A percentile compares a stretch with the other conserved stretches of the same genome.
These are phyloP conservation scores for Penicillium oxalicum DNA, from an alignment of 2,329 filamentous ascomycete species.

Conservation along the genomic window DNA sequence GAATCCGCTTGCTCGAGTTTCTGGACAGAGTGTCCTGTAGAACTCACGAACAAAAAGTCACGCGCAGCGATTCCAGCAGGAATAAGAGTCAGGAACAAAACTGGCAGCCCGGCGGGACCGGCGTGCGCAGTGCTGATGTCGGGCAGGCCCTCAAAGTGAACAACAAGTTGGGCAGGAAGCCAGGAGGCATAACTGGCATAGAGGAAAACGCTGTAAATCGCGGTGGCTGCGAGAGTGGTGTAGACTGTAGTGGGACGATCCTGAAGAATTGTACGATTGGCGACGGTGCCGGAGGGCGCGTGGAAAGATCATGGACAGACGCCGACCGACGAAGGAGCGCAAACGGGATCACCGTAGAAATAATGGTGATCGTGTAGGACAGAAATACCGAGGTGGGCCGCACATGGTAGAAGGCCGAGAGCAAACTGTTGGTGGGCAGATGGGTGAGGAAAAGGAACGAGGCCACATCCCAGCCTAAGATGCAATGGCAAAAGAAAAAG, in stretches of 20 bases:
- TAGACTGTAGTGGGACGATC: conserved; percentile 59
- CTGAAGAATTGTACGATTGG: conserved; percentile 59
- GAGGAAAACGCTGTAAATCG: conserved; percentile 69
- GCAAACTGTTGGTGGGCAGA: conserved; percentile 68
- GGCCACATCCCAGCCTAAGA: conserved; percentile 57
- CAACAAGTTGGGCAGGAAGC: conserved; percentile 65
- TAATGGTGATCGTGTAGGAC: conserved; percentile 61
- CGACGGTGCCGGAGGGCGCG: conserved; percentile 40
- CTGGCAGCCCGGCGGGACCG: conserved; percentile 49
- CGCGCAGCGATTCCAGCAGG: conserved; percentile 67
- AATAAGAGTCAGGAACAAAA: conserved; percentile 50
- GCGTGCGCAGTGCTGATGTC: conserved; percentile 63
- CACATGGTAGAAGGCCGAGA: conserved; percentile 71
- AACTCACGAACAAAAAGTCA: conserved; percentile 65
- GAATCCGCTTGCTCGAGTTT: conserved; percentile 53
- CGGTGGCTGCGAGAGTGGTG: conserved; percentile 62
- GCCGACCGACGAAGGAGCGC: conserved; percentile 64
- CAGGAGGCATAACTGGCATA: conserved; percentile 63
- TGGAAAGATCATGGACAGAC: conserved; percentile 54
- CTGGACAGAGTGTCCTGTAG: conserved; percentile 41
- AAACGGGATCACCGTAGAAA: conserved; percentile 68
- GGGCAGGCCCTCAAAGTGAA: conserved; percentile 66
- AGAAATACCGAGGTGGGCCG: conserved; percentile 54
- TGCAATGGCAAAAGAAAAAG: not conserved
- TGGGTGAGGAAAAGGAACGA: conserved; percentile 64